Evolutionary conservation across 2,329 filamentous ascomycete species (phyloP).

Genomic region (Colletotrichum cuscutae): DNA sequence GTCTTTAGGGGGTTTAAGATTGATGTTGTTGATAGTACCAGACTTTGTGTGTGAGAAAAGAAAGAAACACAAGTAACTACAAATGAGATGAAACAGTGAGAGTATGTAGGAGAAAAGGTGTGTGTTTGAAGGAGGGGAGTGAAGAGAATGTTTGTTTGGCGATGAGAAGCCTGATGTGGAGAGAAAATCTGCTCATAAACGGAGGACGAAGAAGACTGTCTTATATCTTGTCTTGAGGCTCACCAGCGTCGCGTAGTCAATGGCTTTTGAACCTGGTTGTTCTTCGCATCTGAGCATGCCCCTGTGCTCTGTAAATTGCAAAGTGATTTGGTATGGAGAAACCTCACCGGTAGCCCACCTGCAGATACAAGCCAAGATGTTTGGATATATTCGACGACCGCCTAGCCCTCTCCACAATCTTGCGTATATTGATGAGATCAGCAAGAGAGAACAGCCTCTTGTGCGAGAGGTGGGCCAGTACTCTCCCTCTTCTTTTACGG

Average conservation of each 20-base stretch:
- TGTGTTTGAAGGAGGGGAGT: neutral
- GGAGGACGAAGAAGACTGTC: neutral
- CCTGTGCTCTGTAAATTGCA: neutral
- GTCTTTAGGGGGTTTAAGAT: neutral
- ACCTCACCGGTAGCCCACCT: neutral
- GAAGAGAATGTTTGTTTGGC: constrained; percentile 19
- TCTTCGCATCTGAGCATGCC: constrained; percentile 1
- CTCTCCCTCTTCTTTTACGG: neutral
- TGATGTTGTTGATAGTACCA: neutral
- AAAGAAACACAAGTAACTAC: neutral
- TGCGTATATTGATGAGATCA: constrained; percentile 12
- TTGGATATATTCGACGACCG: constrained; percentile 24
- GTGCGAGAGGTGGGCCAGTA: neutral
- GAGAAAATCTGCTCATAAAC: neutral
- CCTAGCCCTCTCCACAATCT: constrained; percentile 24
- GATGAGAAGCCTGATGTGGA: constrained; percentile 13
- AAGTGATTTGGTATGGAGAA: neutral
- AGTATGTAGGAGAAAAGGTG: neutral
- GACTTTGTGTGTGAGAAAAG: neutral
- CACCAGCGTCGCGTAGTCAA: neutral
- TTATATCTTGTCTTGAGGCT: constrained; percentile 2
- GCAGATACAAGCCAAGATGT: neutral
- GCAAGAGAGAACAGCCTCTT: neutral
- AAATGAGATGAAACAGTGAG: neutral
- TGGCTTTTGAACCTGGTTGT: neutral